Base-by-base conservation (phyloP, 2,329 filamentous ascomycete species). In the Claviceps monticola region DNA sequence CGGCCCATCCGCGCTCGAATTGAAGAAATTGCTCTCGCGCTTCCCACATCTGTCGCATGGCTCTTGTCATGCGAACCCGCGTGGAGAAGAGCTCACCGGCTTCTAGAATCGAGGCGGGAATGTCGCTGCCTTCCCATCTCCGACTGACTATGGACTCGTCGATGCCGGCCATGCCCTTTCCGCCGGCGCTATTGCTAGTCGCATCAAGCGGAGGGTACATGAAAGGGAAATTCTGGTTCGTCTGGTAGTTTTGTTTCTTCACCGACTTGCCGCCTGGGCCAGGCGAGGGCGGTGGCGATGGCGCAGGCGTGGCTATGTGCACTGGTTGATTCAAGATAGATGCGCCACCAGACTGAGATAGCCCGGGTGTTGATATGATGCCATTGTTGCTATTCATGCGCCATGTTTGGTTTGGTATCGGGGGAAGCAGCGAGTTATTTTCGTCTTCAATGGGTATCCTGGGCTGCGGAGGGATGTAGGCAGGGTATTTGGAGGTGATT, bases 161-260 rank as follows among this genome's bases (percentile, higher is more conserved):
- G 45, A 90, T 68, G 43, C 86, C 86, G 5, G 89, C 86, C 19
- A 78, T 79, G 13, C 90, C 90, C 64, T 95, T 96, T 1, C 91
- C 91, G 49, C 93, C 91, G 39, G 91, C 83, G 59, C 84, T 86
- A 63, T 95, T 95, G 68, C 89, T 95, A 23, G 82, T 84, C 55
- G 83, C 84, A 66, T 96, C 91, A 17, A 96, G 72, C 1, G 93
- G 93, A 2, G 93, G 93, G 59, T 98, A 98, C 71, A 98, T 82
- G 63, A 98, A 97, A 0, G 93, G 93, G 57, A 98, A 97, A 63
- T 96, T 93, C 61, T 98, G 93, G 62, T 98, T 98, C 0, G 93
- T 98, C 66, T 98, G 93, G 61, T 98, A 98, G 59, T 97, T 98
- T 62, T 98, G 93, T 64, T 98, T 98, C 74, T 98, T 98, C 1